Evolutionary conservation across 768 basidiomycete genomes (phyloP), one percentile per base, ranked within the genome.

Genomic region (Hericium rajendrae): DNA sequence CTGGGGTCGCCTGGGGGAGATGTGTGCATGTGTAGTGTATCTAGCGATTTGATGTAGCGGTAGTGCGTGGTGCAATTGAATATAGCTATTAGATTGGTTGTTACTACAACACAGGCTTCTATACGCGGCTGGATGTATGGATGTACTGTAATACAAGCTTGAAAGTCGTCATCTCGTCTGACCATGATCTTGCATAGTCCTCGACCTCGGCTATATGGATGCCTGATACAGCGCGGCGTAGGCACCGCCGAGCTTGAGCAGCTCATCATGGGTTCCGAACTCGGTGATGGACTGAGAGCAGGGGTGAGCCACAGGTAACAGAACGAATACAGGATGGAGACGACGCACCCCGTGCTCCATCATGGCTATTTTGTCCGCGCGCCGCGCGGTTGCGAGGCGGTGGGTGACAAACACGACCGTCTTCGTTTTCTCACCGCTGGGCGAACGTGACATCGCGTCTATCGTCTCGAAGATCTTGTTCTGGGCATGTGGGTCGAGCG

Each of bases 331-430:
- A 51, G 24, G 49, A 51, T 22, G 6, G 46, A 12, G 58, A 49
- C 46, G n/a, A 74, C 77, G 59, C 62, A 78, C 77, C 57, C 88
- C 88, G 64, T 79, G 78, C 64, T 90, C 85, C 86, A 91, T 88
- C 83, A 90, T 86, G 46, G 86, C 88, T 61, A 91, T 81, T 71
- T 89, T 90, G 73, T 92, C 88, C 60, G 90, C 90, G 46, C 86
- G 81, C 3, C 88, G 84, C 18, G 89, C 88, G 48, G 85, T 87
- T 24, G 86, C 83, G 58, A 92, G 78, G 59, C 87, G 80, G 71
- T 92, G 90, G 6, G 90, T 91, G 65, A 91, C 88, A 71, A 86
- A 91, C 38, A 92, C 79, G 61, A 89, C 82, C 3, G 85, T 87
- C 71, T 89, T 89, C 18, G 71, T 76, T 64, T 75, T 74, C 66